These are phyloP conservation scores for Colletotrichum chrysophilum DNA, from an alignment of 2,329 filamentous ascomycete genomes.

Conservation along the genomic window DNA sequence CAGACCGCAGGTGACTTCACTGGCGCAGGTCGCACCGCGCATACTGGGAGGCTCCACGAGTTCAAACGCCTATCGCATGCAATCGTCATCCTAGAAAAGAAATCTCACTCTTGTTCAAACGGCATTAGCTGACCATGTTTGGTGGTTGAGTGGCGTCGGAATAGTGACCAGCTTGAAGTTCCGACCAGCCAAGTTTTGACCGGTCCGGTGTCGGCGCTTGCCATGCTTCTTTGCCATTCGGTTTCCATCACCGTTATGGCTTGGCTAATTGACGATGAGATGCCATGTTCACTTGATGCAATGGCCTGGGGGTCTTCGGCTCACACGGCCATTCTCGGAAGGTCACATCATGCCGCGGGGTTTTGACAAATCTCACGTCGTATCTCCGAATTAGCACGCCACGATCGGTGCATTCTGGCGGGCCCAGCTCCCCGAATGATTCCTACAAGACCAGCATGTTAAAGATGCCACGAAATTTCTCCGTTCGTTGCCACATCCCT, in stretches of 20 bases:
- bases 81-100: background rate
- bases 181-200: background rate
- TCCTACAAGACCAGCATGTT: background rate
- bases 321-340: background rate
- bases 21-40: background rate
- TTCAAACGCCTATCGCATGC: background rate
- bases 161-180: background rate
- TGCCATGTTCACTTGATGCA: background rate
- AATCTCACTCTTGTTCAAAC: background rate
- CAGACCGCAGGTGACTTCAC: background rate
- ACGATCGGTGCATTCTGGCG: background rate
- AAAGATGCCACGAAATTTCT: background rate
- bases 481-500: background rate
- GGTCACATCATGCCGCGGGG: background rate
- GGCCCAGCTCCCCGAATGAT: background rate
- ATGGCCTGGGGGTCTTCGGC: background rate
- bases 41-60: background rate
- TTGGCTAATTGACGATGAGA: accelerated
- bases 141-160: background rate
- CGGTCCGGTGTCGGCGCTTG: background rate
- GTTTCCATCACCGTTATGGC: background rate
- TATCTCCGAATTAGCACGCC: background rate
- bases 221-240: background rate
- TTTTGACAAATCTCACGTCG: background rate
- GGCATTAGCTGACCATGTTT: background rate